Conservation (phyloP, 2,329 filamentous ascomycete genomes). For the Scedosporium boydii region DNA sequence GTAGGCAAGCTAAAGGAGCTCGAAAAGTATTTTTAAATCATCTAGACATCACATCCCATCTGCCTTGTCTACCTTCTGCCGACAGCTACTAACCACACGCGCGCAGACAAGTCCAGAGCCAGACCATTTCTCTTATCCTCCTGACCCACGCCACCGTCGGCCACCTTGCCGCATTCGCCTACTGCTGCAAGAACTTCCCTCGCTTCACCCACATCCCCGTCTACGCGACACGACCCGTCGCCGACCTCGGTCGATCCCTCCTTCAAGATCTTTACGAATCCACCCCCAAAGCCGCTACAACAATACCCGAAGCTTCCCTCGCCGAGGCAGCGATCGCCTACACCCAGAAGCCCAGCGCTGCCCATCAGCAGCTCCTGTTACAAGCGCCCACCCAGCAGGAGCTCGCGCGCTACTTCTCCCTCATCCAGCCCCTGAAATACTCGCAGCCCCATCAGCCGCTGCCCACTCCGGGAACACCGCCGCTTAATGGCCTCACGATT, state of each 20-base stretch:
- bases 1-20: slow-evolving; percentile 73
- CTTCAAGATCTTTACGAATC: slow-evolving; percentile 89
- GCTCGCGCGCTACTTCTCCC: slow-evolving; percentile 83
- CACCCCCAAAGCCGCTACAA: slow-evolving; percentile 76
- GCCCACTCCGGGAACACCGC: slow-evolving; percentile 77
- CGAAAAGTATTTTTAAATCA: slow-evolving; percentile 60
- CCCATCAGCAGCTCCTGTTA: slow-evolving; percentile 44
- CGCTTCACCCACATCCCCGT: slow-evolving; percentile 86
- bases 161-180: slow-evolving; percentile 86
- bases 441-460: slow-evolving; percentile 90
- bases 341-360: slow-evolving; percentile 37
- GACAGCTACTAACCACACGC: background rate
- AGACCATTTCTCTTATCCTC: slow-evolving; percentile 69
- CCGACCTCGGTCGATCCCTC: slow-evolving; percentile 82
- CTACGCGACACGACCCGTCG: slow-evolving; percentile 89
- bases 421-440: slow-evolving; percentile 90
- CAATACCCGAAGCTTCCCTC: slow-evolving; percentile 66
- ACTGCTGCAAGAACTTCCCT: slow-evolving; percentile 95
- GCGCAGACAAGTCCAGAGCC: slow-evolving; percentile 71
- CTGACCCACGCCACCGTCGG: slow-evolving; percentile 88
- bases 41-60: slow-evolving; percentile 5
- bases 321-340: slow-evolving; percentile 50
- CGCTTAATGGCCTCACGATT: slow-evolving; percentile 82
- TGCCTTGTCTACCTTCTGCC: slow-evolving; percentile 5
- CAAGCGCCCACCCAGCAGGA: slow-evolving; percentile 75